Evolutionary conservation across 352 stramenopile species (phyloP).

Genomic region (Pythium phragmiticola): DNA sequence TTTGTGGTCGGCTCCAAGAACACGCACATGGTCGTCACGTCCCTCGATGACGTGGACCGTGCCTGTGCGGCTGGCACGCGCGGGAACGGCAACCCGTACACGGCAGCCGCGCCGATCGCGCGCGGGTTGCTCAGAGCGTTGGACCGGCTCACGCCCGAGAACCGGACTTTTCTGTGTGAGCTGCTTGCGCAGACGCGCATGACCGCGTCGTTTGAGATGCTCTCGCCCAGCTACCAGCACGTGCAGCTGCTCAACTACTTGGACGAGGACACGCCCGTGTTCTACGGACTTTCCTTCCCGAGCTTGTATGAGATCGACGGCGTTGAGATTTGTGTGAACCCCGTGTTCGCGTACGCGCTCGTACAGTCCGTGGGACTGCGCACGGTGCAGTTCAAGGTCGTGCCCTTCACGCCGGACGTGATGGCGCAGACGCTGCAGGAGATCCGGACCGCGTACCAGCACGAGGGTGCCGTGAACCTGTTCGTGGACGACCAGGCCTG

Average conservation of each 20-base stretch:
- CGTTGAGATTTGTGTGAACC: slow-evolving; percentile 76
- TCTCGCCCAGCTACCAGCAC: slow-evolving; percentile 73
- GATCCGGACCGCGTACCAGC: slow-evolving; percentile 55
- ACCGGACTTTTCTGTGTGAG: slow-evolving; percentile 57
- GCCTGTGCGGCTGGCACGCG: slow-evolving; percentile 25
- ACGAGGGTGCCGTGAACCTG: slow-evolving; percentile 73
- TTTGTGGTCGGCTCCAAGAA: slow-evolving; percentile 84
- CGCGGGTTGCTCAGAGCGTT: slow-evolving; percentile 47
- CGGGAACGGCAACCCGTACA: slow-evolving; percentile 43
- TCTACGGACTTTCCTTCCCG: slow-evolving; percentile 74
- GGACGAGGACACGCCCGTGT: slow-evolving; percentile 67
- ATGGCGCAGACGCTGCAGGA: slow-evolving; percentile 38
- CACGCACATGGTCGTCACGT: slow-evolving; percentile 61
- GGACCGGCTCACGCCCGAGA: slow-evolving; percentile 29
- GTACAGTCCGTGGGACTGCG: slow-evolving; percentile 51
- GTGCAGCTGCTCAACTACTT: slow-evolving; percentile 74
- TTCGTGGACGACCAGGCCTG: slow-evolving; percentile 55
- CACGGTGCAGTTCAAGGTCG: slow-evolving; percentile 60
- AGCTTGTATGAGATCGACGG: slow-evolving; percentile 34
- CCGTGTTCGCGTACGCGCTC: slow-evolving; percentile 64
- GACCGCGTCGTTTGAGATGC: slow-evolving; percentile 78
- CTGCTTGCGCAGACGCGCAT: slow-evolving; percentile 75
- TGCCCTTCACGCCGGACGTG: slow-evolving; percentile 35
- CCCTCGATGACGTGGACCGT: slow-evolving; percentile 46
- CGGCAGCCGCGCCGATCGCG: slow-evolving; percentile 51